Percentiles rank a stretch among this genome's conserved stretches.
Conservation (phyloP, 2,329 filamentous ascomycete genomes). For the Botrytis hyacinthi region DNA sequence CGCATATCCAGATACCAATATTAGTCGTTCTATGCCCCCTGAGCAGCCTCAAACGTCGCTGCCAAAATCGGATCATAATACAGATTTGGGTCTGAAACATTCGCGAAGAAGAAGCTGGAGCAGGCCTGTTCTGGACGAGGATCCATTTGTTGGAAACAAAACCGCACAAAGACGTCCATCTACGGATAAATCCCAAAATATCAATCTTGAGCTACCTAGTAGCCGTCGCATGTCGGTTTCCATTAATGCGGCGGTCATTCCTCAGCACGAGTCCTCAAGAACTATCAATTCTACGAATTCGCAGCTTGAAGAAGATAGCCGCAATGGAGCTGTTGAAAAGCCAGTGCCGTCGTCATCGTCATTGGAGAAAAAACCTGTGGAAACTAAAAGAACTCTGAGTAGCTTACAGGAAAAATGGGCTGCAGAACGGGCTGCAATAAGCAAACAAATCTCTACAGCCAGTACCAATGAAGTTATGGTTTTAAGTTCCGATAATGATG, state of each 20-base stretch:
- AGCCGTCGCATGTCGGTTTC: conserved; percentile 17
- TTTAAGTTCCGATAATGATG: conserved; percentile 30
- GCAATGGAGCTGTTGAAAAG: neutral
- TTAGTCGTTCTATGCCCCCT: neutral
- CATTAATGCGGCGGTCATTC: conserved; percentile 1
- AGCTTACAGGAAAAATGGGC: conserved; percentile 30
- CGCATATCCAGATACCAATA: conserved; percentile 24
- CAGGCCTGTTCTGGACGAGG: conserved; percentile 28
- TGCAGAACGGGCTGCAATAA: conserved; percentile 33
- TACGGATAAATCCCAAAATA: conserved; percentile 10
- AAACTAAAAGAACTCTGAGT: conserved; percentile 20
- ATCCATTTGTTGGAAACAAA: conserved; percentile 30
- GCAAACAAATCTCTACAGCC: conserved; percentile 29
- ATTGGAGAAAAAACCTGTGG: conserved; percentile 29
- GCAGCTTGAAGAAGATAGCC: neutral
- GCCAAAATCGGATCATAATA: conserved; percentile 30
- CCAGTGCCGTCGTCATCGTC: conserved; percentile 26
- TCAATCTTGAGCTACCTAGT: conserved; percentile 13
- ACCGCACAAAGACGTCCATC: neutral
- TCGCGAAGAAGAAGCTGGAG: conserved; percentile 23
- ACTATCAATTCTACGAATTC: neutral
- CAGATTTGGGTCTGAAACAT: conserved; percentile 24
- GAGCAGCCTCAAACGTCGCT: conserved; percentile 25
- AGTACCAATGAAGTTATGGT: conserved; percentile 30
- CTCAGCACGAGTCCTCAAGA: conserved; percentile 8